Evolutionary conservation across 2,329 filamentous ascomycete genomes (phyloP), one percentile per base, ranked within the genome.

Genomic region (Parasarocladium wereldwijsianum): DNA sequence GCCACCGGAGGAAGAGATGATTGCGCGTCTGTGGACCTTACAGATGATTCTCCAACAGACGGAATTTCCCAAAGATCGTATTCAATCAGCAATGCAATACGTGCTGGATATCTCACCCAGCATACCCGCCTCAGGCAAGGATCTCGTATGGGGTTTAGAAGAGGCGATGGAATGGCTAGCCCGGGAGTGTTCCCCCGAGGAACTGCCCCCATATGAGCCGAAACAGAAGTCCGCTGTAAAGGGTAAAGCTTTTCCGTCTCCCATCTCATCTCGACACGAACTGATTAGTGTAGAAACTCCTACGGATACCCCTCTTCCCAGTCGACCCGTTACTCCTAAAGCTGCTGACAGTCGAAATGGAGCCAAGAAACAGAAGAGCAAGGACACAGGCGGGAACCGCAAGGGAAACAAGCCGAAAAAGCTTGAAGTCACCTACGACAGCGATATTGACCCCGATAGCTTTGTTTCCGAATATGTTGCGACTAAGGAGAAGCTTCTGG

Each of bases 141-240:
- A 84, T 38, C 64, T 65, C 24, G 67, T 85, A 10, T 93, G 84
- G 81, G 85, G 86, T 8, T 57, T 96, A 20, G 78, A 92, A 36
- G 86, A 93, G 52, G 75, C 81, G 16, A 51, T 98, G 13, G 83
- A 94, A 42, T 93, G 85, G 83, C 65, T 96, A 32, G 82, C 84
- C n/a, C 61, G 82, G 39, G 71, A 90, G 46, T 82, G 77, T 42
- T 57, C 65, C 10, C 57, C 64, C 37, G 67, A 74, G 1, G 76
- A 86, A 41, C 61, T 87, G 20, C 79, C 79, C 5, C 64, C 72
- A 26, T 92, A 90, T 48, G 73, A 79, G 22, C 40, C 36, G 18
- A 52, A 42, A 37, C 40, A 44, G 10, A 61, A 53, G 18, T 42
- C 48, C 5, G 36, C 43, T 2, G 26, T 43, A 3, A 67, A 58